A percentile compares a stretch with the other conserved stretches of the same genome.
These are phyloP conservation scores for Solanum ossicruentum DNA, from an alignment of 257 asterid species.

Conservation along the genomic window DNA sequence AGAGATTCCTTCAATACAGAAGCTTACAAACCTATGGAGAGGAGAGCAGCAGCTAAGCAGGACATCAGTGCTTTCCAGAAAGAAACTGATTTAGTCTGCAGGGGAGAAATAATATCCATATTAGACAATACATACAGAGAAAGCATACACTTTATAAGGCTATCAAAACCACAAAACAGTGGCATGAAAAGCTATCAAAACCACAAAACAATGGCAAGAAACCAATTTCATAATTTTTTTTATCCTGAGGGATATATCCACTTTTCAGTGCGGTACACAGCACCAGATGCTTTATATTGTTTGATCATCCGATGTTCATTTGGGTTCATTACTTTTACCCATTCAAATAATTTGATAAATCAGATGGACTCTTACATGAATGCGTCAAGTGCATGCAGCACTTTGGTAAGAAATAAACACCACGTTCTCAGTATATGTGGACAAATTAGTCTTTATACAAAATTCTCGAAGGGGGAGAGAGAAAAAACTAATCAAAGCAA, in stretches of 20 bases:
- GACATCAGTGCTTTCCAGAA: constrained; percentile 57
- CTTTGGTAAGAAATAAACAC: background rate
- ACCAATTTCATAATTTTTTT: background rate
- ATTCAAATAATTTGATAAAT: background rate
- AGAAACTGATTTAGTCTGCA: constrained; percentile 79
- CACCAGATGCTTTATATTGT: background rate
- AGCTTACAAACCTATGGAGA: constrained; percentile 61
- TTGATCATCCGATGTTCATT: background rate
- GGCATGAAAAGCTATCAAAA: background rate
- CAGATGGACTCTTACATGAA: background rate
- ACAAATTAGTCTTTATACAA: background rate
- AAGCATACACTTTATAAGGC: background rate
- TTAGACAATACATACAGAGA: background rate
- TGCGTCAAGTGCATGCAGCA: background rate
- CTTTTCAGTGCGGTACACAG: background rate
- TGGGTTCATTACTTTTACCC: background rate
- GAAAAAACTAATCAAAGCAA: background rate
- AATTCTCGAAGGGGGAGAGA: background rate
- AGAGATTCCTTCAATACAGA: background rate
- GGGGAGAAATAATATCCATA: background rate
- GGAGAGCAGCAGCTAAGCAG: constrained; percentile 38
- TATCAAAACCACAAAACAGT: background rate
- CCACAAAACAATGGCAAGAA: background rate
- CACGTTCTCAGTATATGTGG: background rate
- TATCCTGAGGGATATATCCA: background rate